phyloP scores from a whole-genome alignment of 768 basidiomycete genomes.

The Boletus sensibilis region DNA sequence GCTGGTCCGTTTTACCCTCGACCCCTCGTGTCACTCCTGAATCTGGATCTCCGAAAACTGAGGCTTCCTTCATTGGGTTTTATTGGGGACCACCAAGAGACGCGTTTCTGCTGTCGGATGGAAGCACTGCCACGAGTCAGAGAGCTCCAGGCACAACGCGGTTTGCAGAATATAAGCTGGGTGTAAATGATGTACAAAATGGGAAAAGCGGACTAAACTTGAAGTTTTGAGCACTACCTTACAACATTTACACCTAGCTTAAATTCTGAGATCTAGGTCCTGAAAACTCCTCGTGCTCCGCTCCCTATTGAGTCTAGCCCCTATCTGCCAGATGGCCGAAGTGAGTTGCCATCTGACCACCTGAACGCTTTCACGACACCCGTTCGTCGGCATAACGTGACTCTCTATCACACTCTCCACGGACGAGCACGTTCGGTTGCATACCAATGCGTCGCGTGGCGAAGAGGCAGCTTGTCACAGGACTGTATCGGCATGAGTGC shows the following conservation, averaged over 20 bases:
- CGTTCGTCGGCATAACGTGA: constrained; percentile 43
- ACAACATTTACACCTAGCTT: too few relatives aligned
- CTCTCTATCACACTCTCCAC: constrained; percentile 53
- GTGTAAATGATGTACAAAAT: too few relatives aligned
- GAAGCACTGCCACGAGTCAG: constrained; percentile 3
- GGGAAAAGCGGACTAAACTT: too few relatives aligned
- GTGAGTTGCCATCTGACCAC: constrained; percentile 15
- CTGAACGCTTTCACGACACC: constrained; percentile 58
- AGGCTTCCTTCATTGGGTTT: constrained; percentile 73
- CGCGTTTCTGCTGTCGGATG: constrained; percentile 47
- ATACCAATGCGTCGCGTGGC: constrained; percentile 51
- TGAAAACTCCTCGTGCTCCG: constrained; percentile 25
- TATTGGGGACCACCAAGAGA: constrained; percentile 78
- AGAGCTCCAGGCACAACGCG: too few relatives aligned
- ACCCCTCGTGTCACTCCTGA: constrained; percentile 37
- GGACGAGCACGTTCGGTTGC: constrained; percentile 54
- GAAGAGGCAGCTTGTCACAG: constrained; percentile 83
- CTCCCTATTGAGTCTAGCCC: constrained; percentile 11
- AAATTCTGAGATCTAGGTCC: too few relatives aligned
- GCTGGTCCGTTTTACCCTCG: constrained; percentile 44
- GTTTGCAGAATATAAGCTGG: too few relatives aligned
- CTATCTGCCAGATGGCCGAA: constrained; percentile 3
- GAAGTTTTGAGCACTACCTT: too few relatives aligned
- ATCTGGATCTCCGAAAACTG: constrained; percentile 33
- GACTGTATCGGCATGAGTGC: constrained; percentile 86